Percentiles rank a stretch among this genome's conserved stretches.
Evolutionary conservation across 805 yeast species (phyloP).

Genomic region (Starmerella ratchasimensis): DNA sequence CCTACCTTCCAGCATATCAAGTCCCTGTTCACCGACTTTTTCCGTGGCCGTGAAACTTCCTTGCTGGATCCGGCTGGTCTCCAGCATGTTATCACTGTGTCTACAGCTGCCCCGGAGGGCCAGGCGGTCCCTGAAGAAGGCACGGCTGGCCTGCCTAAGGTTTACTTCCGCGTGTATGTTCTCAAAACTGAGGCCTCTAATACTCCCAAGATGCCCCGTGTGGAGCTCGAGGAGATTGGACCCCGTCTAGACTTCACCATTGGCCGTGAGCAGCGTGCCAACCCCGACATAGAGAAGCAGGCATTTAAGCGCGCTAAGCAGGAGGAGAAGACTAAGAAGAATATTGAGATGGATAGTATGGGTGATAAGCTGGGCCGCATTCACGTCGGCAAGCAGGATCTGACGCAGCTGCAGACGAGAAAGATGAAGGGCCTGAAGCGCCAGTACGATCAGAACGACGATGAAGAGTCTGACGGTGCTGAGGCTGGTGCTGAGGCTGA

Average conservation of each 20-base stretch:
- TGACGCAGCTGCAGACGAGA: slow-evolving; percentile 80
- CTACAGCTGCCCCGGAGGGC: slow-evolving; percentile 34
- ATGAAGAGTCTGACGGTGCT: slow-evolving; percentile 33
- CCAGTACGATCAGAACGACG: slow-evolving; percentile 64
- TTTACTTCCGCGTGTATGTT: slow-evolving; percentile 82
- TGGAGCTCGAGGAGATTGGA: slow-evolving; percentile 88
- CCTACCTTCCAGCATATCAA: slow-evolving; percentile 76
- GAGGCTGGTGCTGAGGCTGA: slow-evolving; percentile 20
- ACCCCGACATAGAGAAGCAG: slow-evolving; percentile 81
- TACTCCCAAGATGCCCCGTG: slow-evolving; percentile 75
- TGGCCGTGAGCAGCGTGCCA: slow-evolving; percentile 72
- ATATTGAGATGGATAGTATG: slow-evolving; percentile 70
- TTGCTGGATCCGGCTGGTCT: slow-evolving; percentile 89
- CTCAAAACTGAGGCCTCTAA: slow-evolving; percentile 60
- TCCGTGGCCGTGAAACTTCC: slow-evolving; percentile 69
- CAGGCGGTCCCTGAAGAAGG: slow-evolving; percentile 57
- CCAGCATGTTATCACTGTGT: slow-evolving; percentile 75
- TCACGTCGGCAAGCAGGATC: slow-evolving; percentile 91
- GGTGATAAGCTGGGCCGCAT: slow-evolving; percentile 96
- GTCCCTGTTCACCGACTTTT: slow-evolving; percentile 81
- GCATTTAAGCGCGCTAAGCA: slow-evolving; percentile 73
- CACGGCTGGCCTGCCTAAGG: slow-evolving; percentile 43
- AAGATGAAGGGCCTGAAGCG: slow-evolving; percentile 97
- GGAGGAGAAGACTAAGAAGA: slow-evolving; percentile 73
- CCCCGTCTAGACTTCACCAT: slow-evolving; percentile 88